A percentile compares a stretch with the other conserved stretches of the same genome.
These are phyloP conservation scores for Madurella fahalii DNA, from an alignment of 2,329 filamentous ascomycete species.

Conservation along the genomic window DNA sequence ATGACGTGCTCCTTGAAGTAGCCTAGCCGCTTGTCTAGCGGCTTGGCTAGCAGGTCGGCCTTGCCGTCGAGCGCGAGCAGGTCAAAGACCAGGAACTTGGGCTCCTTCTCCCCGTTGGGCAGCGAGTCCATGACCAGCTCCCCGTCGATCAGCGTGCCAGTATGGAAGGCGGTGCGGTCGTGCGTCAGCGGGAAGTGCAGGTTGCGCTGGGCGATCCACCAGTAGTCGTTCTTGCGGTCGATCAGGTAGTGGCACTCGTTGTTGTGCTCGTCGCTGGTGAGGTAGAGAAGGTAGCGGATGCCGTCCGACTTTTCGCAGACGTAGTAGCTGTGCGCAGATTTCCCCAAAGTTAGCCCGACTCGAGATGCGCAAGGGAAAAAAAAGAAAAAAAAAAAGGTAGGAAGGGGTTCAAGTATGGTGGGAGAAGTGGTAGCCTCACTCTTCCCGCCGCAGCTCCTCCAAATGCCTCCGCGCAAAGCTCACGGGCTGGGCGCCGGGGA, in stretches of 20 bases:
- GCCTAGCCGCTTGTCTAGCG: constrained; percentile 82
- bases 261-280: constrained; percentile 60
- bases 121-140: constrained; percentile 86
- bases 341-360: neutral
- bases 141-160: constrained; percentile 80
- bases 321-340: constrained; percentile 62
- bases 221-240: constrained; percentile 97
- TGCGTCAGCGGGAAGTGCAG: constrained; percentile 77
- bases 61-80: constrained; percentile 77
- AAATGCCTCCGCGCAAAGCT: constrained; percentile 82
- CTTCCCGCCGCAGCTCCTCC: constrained; percentile 71
- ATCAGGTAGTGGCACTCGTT: constrained; percentile 83
- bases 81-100: constrained; percentile 91
- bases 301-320: constrained; percentile 98
- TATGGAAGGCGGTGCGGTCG: constrained; percentile 66
- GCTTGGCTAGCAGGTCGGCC: constrained; percentile 60
- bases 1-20: constrained; percentile 79
- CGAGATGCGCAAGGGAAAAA: no score
- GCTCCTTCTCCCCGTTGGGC: constrained; percentile 60
- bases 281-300: constrained; percentile 90
- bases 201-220: constrained; percentile 64
- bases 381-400: no score
- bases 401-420: neutral
- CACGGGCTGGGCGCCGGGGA: constrained; percentile 91
- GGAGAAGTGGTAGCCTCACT: constrained; percentile 45